Conservation (phyloP, 345 rosid species). For the Dipteronia dyeriana region DNA sequence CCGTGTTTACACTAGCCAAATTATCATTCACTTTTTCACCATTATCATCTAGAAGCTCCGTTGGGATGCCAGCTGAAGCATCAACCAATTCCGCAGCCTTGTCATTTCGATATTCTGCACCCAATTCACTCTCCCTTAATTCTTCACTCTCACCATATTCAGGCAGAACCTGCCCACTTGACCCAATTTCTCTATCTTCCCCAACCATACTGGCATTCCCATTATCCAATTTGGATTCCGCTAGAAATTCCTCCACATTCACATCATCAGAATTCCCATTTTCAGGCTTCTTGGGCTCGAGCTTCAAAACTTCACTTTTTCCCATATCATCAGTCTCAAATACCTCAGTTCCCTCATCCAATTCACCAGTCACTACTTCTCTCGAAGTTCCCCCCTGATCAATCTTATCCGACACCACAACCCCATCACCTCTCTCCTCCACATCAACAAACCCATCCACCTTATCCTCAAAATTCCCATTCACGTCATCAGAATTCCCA, state of each 20-base stretch:
- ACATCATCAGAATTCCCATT: constrained; percentile 15
- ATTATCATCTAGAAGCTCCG: constrained; percentile 26
- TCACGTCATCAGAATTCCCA: constrained; percentile 15
- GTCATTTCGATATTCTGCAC: constrained; percentile 19
- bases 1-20: constrained; percentile 17
- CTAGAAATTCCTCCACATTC: constrained; percentile 12
- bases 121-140: constrained; percentile 27
- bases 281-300: constrained; percentile 14
- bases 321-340: constrained; percentile 18
- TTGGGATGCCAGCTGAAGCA: constrained; percentile 16
- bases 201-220: not conserved
- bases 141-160: constrained; percentile 25
- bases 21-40: constrained; percentile 25
- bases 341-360: constrained; percentile 33
- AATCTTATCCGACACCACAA: constrained; percentile 35
- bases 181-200: constrained; percentile 14
- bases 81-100: constrained; percentile 14
- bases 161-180: constrained; percentile 17
- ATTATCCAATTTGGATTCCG: constrained; percentile 10
- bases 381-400: constrained; percentile 46
- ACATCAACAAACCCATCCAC: constrained; percentile 21
- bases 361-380: constrained; percentile 16
- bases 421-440: constrained; percentile 26
- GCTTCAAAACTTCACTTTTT: constrained; percentile 22
- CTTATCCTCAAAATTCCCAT: not conserved